phyloP scores from a whole-genome alignment of 2,329 filamentous ascomycete species.

The Calonectria pteridis region DNA sequence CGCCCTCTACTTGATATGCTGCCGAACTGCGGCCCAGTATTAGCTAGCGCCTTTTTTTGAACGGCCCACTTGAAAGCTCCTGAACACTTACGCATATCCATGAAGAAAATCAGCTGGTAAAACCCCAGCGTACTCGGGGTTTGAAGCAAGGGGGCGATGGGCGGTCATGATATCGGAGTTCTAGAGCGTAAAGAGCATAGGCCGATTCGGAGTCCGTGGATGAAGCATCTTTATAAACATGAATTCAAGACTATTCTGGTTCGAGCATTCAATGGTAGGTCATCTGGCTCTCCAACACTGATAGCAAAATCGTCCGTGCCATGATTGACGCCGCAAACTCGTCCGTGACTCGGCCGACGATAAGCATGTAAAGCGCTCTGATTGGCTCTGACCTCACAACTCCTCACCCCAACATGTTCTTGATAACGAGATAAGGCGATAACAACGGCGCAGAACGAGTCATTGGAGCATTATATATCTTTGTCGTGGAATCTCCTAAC shows the following conservation, averaged over 20 bases:
- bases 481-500: not conserved
- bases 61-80: not conserved
- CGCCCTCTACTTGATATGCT: conserved; percentile 10
- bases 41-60: too few relatives aligned
- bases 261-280: not conserved
- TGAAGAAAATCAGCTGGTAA: conserved; percentile 1
- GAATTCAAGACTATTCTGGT: not conserved
- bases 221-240: not conserved
- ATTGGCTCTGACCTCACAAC: not conserved
- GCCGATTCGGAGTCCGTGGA: not conserved
- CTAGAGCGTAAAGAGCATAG: not conserved
- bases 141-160: not conserved
- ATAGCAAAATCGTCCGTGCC: not conserved
- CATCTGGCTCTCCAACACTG: not conserved
- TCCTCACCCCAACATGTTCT: not conserved
- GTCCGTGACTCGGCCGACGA: not conserved
- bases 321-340: not conserved
- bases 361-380: not conserved
- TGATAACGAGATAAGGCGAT: not conserved
- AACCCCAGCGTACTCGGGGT: not conserved
- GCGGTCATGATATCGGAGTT: not conserved
- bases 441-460: not conserved
- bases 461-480: not conserved
- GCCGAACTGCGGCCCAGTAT: not conserved
- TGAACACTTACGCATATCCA: not conserved